phyloP scores from a whole-genome alignment of 352 stramenopile species.

The Pythium phragmitis region DNA sequence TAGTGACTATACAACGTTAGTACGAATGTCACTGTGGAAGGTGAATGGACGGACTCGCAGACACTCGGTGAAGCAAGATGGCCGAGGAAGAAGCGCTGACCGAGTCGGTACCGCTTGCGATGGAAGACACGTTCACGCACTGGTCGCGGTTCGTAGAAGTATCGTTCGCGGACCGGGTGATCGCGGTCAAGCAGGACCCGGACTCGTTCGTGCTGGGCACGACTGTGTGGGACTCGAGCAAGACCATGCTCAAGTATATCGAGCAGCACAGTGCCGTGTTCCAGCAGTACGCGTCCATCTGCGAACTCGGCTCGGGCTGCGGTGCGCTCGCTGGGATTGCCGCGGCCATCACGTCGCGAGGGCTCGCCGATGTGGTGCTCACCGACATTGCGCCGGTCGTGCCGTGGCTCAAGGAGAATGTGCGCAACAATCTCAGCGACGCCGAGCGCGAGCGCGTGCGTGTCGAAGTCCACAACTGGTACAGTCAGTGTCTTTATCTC shows the following conservation, averaged over 20 bases:
- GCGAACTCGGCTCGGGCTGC: slow-evolving; percentile 73
- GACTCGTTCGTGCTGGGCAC: slow-evolving; percentile 82
- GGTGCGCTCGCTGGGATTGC: slow-evolving; percentile 73
- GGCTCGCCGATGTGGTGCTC: slow-evolving; percentile 63
- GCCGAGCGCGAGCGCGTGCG: slow-evolving; percentile 60
- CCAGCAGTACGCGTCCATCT: slow-evolving; percentile 57
- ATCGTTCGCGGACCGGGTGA: slow-evolving; percentile 42
- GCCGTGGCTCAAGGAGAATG: slow-evolving; percentile 74
- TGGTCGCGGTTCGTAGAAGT: slow-evolving; percentile 76
- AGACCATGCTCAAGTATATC: slow-evolving; percentile 85
- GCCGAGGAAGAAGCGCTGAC: slow-evolving; percentile 59
- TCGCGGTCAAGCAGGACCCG: slow-evolving; percentile 69
- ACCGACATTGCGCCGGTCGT: slow-evolving; percentile 79
- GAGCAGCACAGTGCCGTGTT: slow-evolving; percentile 59
- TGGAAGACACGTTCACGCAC: slow-evolving; percentile 78
- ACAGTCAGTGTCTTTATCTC: not conserved
- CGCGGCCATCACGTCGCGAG: slow-evolving; percentile 59
- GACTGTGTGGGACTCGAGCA: slow-evolving; percentile 85
- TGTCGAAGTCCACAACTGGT: slow-evolving; percentile 37
- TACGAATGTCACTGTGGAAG: not conserved
- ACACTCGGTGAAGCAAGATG: slow-evolving; percentile 26
- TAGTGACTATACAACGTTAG: slow-evolving; percentile 3
- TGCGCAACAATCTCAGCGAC: slow-evolving; percentile 57
- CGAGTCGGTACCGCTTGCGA: slow-evolving; percentile 53
- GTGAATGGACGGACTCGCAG: too few species aligned